phyloP scores from a whole-genome alignment of 2,329 filamentous ascomycete species.

The Monilinia laxa region DNA sequence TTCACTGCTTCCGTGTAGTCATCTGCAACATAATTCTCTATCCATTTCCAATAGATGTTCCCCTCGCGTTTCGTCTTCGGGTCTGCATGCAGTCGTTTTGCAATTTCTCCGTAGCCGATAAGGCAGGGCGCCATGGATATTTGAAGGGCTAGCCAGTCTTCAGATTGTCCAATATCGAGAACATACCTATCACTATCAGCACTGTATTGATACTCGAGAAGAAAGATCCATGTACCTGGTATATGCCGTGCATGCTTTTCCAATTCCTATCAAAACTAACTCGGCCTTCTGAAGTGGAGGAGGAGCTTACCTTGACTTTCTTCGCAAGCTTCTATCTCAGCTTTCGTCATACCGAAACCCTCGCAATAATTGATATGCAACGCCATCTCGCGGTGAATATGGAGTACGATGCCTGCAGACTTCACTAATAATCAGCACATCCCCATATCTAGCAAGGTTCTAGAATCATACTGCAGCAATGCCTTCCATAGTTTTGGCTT shows the following conservation, averaged over 20 bases:
- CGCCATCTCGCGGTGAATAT: constrained; percentile 76
- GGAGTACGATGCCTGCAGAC: constrained; percentile 69
- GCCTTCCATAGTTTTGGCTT: constrained; percentile 70
- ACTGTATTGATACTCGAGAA: neutral
- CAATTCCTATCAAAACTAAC: constrained; percentile 23
- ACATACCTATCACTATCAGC: constrained; percentile 60
- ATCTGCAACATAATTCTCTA: constrained; percentile 80
- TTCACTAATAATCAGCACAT: constrained; percentile 35
- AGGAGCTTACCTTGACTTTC: constrained; percentile 65
- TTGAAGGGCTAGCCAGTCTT: constrained; percentile 86
- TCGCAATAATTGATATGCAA: constrained; percentile 82
- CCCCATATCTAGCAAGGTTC: neutral
- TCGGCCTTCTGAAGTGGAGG: neutral
- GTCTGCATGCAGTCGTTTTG: constrained; percentile 65
- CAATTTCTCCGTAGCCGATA: constrained; percentile 84
- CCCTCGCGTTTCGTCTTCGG: constrained; percentile 58
- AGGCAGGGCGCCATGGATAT: constrained; percentile 83
- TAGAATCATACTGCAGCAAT: constrained; percentile 61
- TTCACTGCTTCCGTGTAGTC: constrained; percentile 74
- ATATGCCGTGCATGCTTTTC: constrained; percentile 71
- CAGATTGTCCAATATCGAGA: constrained; percentile 81
- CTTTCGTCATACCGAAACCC: constrained; percentile 71
- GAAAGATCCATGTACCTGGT: constrained; percentile 46
- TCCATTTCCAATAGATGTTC: constrained; percentile 87
- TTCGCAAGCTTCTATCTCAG: constrained; percentile 69